phyloP scores from a whole-genome alignment of 352 stramenopile genomes.

The Phytophthora lateralis region DNA sequence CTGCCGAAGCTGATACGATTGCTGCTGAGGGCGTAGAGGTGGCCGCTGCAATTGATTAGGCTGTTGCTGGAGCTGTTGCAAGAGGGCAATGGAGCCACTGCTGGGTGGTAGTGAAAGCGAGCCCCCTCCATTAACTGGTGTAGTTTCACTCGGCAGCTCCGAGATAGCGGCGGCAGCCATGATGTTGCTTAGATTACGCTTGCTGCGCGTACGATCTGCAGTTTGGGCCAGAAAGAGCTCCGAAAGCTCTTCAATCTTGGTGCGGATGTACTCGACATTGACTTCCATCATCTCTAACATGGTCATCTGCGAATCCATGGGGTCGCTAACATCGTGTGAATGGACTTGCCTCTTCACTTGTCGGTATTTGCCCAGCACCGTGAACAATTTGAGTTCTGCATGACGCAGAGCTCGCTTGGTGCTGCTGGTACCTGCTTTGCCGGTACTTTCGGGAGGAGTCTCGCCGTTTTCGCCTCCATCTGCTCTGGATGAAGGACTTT shows the following conservation, averaged over 20 bases:
- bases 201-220: constrained; percentile 23
- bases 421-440: constrained; percentile 9
- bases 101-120: constrained; percentile 7
- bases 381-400: constrained; percentile 69
- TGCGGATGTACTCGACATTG: constrained; percentile 84
- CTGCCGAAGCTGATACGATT: constrained; percentile 12
- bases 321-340: constrained; percentile 70
- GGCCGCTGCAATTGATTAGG: constrained; percentile 6
- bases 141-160: background rate
- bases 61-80: constrained; percentile 27
- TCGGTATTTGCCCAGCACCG: constrained; percentile 59
- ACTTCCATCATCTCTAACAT: constrained; percentile 90
- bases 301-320: constrained; percentile 84
- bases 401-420: constrained; percentile 30
- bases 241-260: constrained; percentile 75
- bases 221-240: constrained; percentile 35
- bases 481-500: background rate
- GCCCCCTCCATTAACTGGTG: constrained; percentile 6
- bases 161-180: constrained; percentile 8
- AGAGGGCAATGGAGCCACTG: constrained; percentile 10
- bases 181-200: constrained; percentile 17
- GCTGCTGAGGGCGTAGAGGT: constrained; percentile 10
- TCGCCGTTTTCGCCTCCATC: constrained; percentile 10
- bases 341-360: constrained; percentile 64
- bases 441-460: constrained; percentile 1